Conservation (phyloP, 331 rosid species). For the Malus hybrid region DNA sequence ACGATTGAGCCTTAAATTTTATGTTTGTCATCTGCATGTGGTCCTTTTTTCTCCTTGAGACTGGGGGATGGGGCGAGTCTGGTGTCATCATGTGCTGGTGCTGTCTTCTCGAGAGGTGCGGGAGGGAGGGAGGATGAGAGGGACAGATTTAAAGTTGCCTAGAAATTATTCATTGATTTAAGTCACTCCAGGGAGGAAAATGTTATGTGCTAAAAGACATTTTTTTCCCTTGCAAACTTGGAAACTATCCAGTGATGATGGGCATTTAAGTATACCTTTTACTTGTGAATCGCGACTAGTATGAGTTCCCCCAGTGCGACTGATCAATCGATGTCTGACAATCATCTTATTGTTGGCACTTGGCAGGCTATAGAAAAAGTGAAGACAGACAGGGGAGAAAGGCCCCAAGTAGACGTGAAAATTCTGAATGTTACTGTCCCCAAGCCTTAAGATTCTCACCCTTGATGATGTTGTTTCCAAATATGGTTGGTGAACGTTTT, state of each 20-base stretch:
- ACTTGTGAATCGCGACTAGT: not conserved
- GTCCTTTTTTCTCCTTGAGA: not conserved
- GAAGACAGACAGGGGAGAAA: conserved; percentile 79
- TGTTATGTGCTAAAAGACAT: not conserved
- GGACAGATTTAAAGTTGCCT: not conserved
- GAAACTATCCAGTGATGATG: not conserved
- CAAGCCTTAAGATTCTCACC: conserved; percentile 46
- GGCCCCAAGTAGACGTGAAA: conserved; percentile 91
- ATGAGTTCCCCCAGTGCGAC: not conserved
- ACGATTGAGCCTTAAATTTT: conserved; percentile 13
- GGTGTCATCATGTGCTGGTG: not conserved
- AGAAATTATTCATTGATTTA: not conserved
- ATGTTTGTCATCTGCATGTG: not conserved
- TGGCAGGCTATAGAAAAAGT: conserved; percentile 71
- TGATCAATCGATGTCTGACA: not conserved
- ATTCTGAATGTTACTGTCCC: conserved; percentile 93
- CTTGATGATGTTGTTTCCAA: not conserved
- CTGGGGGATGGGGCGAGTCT: not conserved
- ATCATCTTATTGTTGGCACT: conserved; percentile 22
- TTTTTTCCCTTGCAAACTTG: not conserved
- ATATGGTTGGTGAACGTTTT: not conserved
- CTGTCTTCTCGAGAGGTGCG: not conserved
- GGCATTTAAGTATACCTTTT: not conserved
- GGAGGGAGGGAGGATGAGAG: not conserved
- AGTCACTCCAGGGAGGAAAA: not conserved